These are phyloP conservation scores for Oemleria cerasiformis DNA, from an alignment of 306 rosid species.

Conservation along the genomic window DNA sequence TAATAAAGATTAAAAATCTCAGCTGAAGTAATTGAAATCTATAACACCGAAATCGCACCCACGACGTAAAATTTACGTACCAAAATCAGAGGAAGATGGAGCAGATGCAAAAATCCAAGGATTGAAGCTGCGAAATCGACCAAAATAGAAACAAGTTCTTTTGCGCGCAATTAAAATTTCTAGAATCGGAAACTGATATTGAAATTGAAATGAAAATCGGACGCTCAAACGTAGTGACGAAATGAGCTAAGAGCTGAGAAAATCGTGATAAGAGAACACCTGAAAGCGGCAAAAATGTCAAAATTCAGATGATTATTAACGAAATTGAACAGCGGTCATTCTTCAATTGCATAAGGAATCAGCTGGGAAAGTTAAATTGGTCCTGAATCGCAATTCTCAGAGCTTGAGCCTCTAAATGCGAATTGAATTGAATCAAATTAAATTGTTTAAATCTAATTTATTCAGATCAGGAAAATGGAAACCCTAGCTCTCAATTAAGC, in stretches of 20 bases:
- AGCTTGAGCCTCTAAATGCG: background rate
- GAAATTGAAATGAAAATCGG: constrained; percentile 13
- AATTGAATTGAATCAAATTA: background rate
- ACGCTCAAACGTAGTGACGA: constrained; percentile 29
- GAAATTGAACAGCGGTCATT: background rate
- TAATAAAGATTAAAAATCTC: constrained; percentile 13
- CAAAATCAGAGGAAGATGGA: constrained; percentile 32
- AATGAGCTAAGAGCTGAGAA: constrained; percentile 31
- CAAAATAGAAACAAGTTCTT: too few species aligned
- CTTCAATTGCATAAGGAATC: background rate
- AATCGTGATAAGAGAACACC: constrained; percentile 36
- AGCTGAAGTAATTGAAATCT: constrained; percentile 24
- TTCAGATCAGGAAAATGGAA: background rate
- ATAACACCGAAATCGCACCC: constrained; percentile 10
- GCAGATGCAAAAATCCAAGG: background rate
- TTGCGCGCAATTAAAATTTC: too few species aligned
- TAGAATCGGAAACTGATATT: background rate
- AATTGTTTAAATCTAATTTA: background rate
- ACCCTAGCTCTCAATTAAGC: constrained; percentile 10
- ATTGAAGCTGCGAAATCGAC: too few species aligned
- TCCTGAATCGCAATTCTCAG: background rate
- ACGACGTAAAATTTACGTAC: constrained; percentile 26
- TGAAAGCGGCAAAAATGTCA: constrained; percentile 9
- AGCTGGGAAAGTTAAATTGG: background rate
- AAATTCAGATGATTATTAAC: background rate